Base-by-base conservation (phyloP, 345 rosid genomes). In the Syzygium aromaticum region DNA sequence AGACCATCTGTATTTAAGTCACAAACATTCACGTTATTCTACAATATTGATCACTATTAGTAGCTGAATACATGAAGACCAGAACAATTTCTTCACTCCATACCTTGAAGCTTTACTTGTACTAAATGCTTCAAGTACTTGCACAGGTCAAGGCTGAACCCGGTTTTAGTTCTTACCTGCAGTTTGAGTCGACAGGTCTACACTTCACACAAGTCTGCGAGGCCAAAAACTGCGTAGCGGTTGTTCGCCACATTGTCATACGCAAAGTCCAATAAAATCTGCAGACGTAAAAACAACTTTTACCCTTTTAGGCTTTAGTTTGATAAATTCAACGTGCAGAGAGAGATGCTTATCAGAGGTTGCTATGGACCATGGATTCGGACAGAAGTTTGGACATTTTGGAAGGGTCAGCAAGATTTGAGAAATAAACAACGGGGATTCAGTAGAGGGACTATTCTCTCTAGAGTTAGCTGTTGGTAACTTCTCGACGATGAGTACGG, bases 181-280 rank as follows among this genome's bases (percentile, higher is more conserved):
- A 5, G 16, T 38, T 30, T 14, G 59, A 43, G 61, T 40, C 53
- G 7, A 28, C 33, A 56, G 67, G 28, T 86, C 89, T 92, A 94
- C 87, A 94, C 86, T 89, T 97, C 97, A 86, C 95, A 95, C 61
- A 97, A 94, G 84, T 94, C 98, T 64, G 97, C 91, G 85, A 94
- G 93, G 83, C 98, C 95, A 86, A 96, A 95, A 84, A 97, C 67
- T 2, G 90, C 88, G 84, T 96, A 95, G 2, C 95, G 92, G 85
- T 97, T 94, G 89, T 92, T 90, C 64, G 95, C 97, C 88, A 97
- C 88, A 43, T 95, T 96, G 87, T 95, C 97, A 86, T 95, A 94
- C 61, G 90, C 87, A 87, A 94, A 91, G 54, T 95, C 99, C 78
- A 97, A 91, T 52, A 16, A 89, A 94, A 94, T 94, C 99, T 95